Evolutionary conservation across 257 asterid species (phyloP).

Genomic region (Ilex asprella): DNA sequence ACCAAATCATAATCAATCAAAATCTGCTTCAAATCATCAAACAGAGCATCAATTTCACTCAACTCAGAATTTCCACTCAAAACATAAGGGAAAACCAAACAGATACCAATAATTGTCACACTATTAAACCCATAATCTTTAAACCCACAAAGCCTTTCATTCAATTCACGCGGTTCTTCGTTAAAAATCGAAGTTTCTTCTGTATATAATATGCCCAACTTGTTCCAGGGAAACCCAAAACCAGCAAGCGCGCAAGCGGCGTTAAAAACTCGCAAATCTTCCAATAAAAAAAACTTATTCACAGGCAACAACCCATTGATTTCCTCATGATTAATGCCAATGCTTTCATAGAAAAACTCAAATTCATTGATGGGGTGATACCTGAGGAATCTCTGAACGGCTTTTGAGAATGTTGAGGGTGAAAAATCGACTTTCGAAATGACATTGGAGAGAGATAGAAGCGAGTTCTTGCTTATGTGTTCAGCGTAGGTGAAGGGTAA

Average conservation of each 20-base stretch:
- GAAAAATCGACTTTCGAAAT: slow-evolving; percentile 35
- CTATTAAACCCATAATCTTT: slow-evolving; percentile 38
- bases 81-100: slow-evolving; percentile 49
- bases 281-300: no score
- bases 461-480: slow-evolving; percentile 40
- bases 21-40: slow-evolving; percentile 38
- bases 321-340: no score
- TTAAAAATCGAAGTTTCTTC: slow-evolving; percentile 23
- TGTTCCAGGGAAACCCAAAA: slow-evolving; percentile 61
- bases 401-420: no score
- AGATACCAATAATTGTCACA: slow-evolving; percentile 38
- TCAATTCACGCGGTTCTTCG: slow-evolving; percentile 17
- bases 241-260: slow-evolving; percentile 22
- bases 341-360: no score
- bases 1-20: slow-evolving; percentile 40
- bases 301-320: no score
- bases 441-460: slow-evolving; percentile 30
- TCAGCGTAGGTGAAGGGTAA: slow-evolving; percentile 56
- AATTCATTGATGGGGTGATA: no score
- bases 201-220: slow-evolving; percentile 37
- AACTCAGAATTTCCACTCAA: slow-evolving; percentile 10
- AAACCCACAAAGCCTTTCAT: slow-evolving; percentile 25
- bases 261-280: no score
- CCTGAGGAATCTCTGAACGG: no score
- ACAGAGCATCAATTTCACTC: slow-evolving; percentile 30